These are phyloP conservation scores for Fusarium penzigii DNA, from an alignment of 2,329 filamentous ascomycete genomes.

Conservation along the genomic window DNA sequence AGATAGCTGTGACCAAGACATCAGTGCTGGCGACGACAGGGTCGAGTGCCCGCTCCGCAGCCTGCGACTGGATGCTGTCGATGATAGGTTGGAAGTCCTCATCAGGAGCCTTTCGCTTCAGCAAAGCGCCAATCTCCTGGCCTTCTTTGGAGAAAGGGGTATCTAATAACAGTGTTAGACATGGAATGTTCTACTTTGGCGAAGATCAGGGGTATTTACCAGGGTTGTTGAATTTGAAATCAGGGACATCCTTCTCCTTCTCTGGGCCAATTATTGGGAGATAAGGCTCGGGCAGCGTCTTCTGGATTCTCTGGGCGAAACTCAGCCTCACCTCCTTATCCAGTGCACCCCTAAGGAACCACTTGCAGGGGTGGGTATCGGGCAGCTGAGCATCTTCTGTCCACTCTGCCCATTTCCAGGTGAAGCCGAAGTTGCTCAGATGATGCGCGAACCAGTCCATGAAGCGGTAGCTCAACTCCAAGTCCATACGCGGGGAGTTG, in stretches of 20 bases:
- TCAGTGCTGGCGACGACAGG: slow-evolving; percentile 86
- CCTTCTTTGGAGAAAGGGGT: slow-evolving; percentile 83
- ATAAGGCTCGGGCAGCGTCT: slow-evolving; percentile 84
- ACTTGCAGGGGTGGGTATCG: slow-evolving; percentile 81
- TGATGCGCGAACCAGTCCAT: slow-evolving; percentile 98
- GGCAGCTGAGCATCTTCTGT: slow-evolving; percentile 79
- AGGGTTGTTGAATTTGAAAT: slow-evolving; percentile 84
- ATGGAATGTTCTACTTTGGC: background rate
- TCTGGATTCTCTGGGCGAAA: slow-evolving; percentile 94
- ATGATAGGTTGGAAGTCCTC: slow-evolving; percentile 85
- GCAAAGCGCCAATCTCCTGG: slow-evolving; percentile 74
- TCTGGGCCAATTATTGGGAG: slow-evolving; percentile 77
- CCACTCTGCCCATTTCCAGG: slow-evolving; percentile 99
- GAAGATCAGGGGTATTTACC: slow-evolving; percentile 49
- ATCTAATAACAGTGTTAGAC: slow-evolving; percentile 45
- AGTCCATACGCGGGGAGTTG: slow-evolving; percentile 77
- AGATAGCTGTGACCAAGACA: slow-evolving; percentile 90
- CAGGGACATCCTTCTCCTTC: slow-evolving; percentile 93
- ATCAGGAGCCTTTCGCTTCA: slow-evolving; percentile 82
- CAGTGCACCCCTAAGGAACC: slow-evolving; percentile 85
- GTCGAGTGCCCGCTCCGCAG: slow-evolving; percentile 70
- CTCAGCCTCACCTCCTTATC: slow-evolving; percentile 97
- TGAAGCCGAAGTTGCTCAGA: slow-evolving; percentile 97
- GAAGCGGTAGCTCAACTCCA: slow-evolving; percentile 85
- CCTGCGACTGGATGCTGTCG: slow-evolving; percentile 77